Percentiles rank a stretch among this genome's conserved stretches.
These are phyloP conservation scores for Cladosporium cucumerinum DNA, from an alignment of 2,329 filamentous ascomycete genomes.

Conservation along the genomic window DNA sequence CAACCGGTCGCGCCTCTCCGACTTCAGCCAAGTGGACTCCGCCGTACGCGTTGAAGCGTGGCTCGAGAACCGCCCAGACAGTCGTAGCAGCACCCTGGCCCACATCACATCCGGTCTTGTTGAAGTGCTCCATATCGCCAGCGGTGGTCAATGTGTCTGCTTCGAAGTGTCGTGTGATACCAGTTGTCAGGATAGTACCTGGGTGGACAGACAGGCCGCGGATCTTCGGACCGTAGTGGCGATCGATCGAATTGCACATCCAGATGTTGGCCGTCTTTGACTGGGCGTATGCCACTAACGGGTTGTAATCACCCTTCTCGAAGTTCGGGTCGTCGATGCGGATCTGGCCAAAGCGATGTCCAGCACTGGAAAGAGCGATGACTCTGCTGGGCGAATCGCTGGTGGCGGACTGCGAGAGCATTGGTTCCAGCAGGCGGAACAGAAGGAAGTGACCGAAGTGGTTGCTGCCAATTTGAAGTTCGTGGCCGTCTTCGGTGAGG, in stretches of 20 bases:
- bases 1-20: conserved; percentile 33
- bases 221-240: conserved; percentile 41
- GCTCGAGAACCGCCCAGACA: conserved; percentile 42
- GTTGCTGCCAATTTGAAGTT: conserved; percentile 53
- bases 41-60: conserved; percentile 38
- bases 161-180: conserved; percentile 11
- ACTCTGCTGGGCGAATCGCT: conserved; percentile 31
- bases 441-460: conserved; percentile 55
- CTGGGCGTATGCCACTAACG: conserved; percentile 43
- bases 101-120: conserved; percentile 27
- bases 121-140: conserved; percentile 16
- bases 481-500: conserved; percentile 47
- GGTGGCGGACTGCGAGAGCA: conserved; percentile 29
- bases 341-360: conserved; percentile 36
- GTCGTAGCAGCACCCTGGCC: conserved; percentile 52
- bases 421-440: conserved; percentile 48
- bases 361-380: conserved; percentile 44
- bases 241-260: conserved; percentile 51
- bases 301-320: conserved; percentile 24
- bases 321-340: conserved; percentile 36
- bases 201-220: conserved; percentile 48
- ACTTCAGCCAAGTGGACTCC: conserved; percentile 48
- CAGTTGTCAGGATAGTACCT: background rate
- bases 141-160: conserved; percentile 9
- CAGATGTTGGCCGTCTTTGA: conserved; percentile 53